Evolutionary conservation across 2,329 filamentous ascomycete genomes (phyloP), one percentile per base, ranked within the genome.

Genomic region (Phaeoacremonium minimum): DNA sequence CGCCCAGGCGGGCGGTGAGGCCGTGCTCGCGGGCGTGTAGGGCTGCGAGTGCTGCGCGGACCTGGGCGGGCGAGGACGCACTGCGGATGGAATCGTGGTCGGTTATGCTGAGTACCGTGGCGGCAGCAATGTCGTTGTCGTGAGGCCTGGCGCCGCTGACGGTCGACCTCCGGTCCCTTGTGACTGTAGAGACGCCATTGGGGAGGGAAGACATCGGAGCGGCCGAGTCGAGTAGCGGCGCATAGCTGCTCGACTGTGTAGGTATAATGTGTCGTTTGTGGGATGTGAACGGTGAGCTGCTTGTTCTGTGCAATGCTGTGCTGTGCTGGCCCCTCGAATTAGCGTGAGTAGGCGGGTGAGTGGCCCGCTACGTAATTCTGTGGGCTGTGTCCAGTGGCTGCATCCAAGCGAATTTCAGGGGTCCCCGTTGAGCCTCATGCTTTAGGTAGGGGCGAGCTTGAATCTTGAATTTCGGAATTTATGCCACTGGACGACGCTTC

Each of bases 11-110:
- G 37, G 74, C 71, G 1, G 84, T 87, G 45, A 96, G 80, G 37
- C 73, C 64, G 43, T 80, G 73, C 62, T 97, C 90, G 54, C 85
- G 85, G 35, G 72, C 66, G 54, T 90, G 85, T 35, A 97, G 79
- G 48, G 80, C 71, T 30, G 79, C 73, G 46, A 98, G 78, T 36
- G 85, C 81, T 42, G 82, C 76, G 54, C 84, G 85, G 56, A 98
- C 85, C 45, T 95, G 87, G 47, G 83, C 75, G 47, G 90, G 73
- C 50, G 80, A 87, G 48, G 77, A 75, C 50, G 86, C 86, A 66
- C 83, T 76, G 64, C 79, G 80, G 53, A 93, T 71, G 52, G 60
- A 55, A 38, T 58, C 46, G 34, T 37, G 41, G 35, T 49, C 31
- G 20, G 31, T 37, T 26, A 38, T 45, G 34, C 26, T 28, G 31